phyloP scores from a whole-genome alignment of 139 green algal species.

The Volvox africanus region DNA sequence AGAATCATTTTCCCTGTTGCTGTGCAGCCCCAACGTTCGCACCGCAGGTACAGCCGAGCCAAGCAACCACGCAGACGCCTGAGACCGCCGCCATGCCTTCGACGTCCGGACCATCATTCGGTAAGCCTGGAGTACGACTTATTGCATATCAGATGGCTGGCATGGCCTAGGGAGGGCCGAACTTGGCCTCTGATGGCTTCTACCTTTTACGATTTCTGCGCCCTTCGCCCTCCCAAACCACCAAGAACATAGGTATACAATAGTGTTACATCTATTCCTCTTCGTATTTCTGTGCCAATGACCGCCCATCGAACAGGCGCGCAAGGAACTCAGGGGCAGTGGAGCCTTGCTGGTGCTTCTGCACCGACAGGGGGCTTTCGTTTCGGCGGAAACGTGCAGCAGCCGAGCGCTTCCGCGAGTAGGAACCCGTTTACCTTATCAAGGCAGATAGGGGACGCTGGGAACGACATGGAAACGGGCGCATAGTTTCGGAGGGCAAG shows the following conservation, averaged over 20 bases:
- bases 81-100: background rate
- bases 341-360: background rate
- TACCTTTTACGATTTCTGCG: no score
- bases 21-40: constrained; percentile 28
- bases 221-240: no score
- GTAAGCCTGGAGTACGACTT: background rate
- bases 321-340: background rate
- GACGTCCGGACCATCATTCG: background rate
- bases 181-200: no score
- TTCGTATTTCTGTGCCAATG: background rate
- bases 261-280: no score
- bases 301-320: background rate
- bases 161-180: no score
- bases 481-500: background rate
- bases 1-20: no score
- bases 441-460: background rate
- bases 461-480: constrained; percentile 38
- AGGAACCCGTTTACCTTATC: background rate
- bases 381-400: background rate
- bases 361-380: constrained; percentile 21
- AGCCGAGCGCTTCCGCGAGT: background rate
- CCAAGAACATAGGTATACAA: no score
- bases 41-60: background rate
- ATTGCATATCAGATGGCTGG: no score
- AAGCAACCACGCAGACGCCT: background rate